phyloP scores from a whole-genome alignment of 2,329 filamentous ascomycete species.

The Cercospora brassicicola region DNA sequence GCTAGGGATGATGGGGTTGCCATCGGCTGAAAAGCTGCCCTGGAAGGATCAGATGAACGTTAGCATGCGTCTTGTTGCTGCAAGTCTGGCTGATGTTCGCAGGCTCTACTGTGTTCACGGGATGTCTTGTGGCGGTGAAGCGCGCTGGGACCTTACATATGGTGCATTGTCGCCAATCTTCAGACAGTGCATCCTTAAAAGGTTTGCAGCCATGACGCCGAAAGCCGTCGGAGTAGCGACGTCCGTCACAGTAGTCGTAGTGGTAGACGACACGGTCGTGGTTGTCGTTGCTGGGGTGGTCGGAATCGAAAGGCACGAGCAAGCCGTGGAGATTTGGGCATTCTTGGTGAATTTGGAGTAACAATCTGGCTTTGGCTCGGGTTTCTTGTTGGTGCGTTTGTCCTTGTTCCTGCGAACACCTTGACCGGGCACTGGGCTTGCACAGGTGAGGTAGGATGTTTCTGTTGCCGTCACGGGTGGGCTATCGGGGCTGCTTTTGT shows the following conservation, averaged over 20 bases:
- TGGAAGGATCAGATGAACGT: not conserved
- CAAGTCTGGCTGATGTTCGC: not conserved
- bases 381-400: not conserved
- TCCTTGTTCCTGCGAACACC: not conserved
- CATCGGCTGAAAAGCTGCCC: not conserved
- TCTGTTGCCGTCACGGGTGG: not conserved
- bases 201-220: not conserved
- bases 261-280: not conserved
- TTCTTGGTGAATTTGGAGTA: not conserved
- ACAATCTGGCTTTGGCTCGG: not conserved
- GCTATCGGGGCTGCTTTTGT: not conserved
- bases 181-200: not conserved
- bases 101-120: not conserved
- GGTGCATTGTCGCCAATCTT: not conserved
- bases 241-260: not conserved
- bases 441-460: not conserved
- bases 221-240: not conserved
- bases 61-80: not conserved
- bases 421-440: not conserved
- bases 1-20: not conserved
- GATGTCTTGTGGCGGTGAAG: too few species aligned
- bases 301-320: not conserved
- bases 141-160: not conserved
- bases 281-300: not conserved
- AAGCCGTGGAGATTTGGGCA: not conserved